A percentile compares a stretch with the other conserved stretches of the same genome.
These are phyloP conservation scores for Zygosaccharomyces sapae DNA, from an alignment of 1,139 yeast species.

Conservation along the genomic window DNA sequence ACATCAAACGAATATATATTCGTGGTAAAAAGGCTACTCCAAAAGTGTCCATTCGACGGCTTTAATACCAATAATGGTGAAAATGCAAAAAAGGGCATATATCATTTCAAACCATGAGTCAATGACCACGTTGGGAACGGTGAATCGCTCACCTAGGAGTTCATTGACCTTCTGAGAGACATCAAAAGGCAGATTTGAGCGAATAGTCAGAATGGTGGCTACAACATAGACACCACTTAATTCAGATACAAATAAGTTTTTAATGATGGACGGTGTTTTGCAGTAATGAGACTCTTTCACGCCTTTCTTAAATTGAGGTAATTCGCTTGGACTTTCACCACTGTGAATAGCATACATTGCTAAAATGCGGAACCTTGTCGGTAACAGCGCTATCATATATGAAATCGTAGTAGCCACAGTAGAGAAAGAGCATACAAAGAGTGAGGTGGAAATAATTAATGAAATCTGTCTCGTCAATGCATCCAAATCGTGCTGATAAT, in stretches of 20 bases:
- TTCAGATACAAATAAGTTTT: conserved; percentile 57
- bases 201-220: conserved; percentile 71
- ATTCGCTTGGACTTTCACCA: conserved; percentile 15
- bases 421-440: conserved; percentile 65
- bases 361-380: conserved; percentile 28
- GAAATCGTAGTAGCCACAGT: conserved; percentile 53
- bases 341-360: conserved; percentile 30
- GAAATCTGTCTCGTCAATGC: conserved; percentile 63
- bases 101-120: conserved; percentile 80
- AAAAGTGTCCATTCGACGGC: conserved; percentile 26
- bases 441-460: conserved; percentile 57
- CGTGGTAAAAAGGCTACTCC: neutral
- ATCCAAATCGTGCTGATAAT: conserved; percentile 42
- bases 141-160: conserved; percentile 32
- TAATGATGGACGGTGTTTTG: conserved; percentile 34
- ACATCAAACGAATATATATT: too few relatives aligned
- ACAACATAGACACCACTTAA: conserved; percentile 73
- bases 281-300: neutral
- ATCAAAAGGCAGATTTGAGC: conserved; percentile 65
- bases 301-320: conserved; percentile 22
- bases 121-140: conserved; percentile 48
- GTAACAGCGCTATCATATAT: conserved; percentile 34
- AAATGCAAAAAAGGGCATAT: conserved; percentile 54
- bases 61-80: conserved; percentile 48
- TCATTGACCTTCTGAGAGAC: conserved; percentile 43